Percentiles rank a stretch among this genome's conserved stretches.
Conservation (phyloP, 495 filamentous ascomycete species). For the Neurospora sp. region DNA sequence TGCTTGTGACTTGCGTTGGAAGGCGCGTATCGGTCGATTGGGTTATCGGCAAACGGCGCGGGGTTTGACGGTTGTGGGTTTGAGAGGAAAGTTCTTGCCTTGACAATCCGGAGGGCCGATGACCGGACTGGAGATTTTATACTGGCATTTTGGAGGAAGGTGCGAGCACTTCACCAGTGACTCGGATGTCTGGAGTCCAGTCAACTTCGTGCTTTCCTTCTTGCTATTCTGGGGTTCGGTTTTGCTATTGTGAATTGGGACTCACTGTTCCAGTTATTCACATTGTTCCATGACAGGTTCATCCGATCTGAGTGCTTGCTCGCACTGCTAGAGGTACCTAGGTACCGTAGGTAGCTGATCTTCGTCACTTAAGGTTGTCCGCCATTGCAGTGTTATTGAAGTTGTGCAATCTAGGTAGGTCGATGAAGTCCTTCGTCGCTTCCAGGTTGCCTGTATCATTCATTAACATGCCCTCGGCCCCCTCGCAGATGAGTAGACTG, state of each 20-base stretch:
- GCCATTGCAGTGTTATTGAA: background rate
- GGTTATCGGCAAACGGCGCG: background rate
- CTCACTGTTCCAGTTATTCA: background rate
- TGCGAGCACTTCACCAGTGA: background rate
- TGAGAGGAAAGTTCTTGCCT: background rate
- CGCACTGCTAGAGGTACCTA: no score
- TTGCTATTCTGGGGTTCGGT: background rate
- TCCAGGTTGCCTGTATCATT: background rate
- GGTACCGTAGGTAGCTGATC: accelerated
- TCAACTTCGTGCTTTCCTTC: background rate
- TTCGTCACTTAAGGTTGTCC: background rate
- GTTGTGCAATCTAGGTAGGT: background rate
- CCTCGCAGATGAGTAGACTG: background rate
- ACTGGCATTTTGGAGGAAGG: background rate
- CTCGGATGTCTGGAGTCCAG: background rate
- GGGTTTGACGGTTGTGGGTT: background rate
- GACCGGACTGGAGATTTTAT: background rate
- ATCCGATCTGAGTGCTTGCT: background rate
- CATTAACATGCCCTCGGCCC: background rate
- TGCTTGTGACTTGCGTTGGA: no score
- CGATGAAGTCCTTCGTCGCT: background rate
- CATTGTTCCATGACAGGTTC: background rate
- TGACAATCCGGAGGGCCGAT: background rate
- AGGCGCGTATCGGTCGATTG: background rate
- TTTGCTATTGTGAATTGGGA: background rate